Base-by-base conservation (phyloP, 2,329 filamentous ascomycete genomes). In the Onygenales sp. region DNA sequence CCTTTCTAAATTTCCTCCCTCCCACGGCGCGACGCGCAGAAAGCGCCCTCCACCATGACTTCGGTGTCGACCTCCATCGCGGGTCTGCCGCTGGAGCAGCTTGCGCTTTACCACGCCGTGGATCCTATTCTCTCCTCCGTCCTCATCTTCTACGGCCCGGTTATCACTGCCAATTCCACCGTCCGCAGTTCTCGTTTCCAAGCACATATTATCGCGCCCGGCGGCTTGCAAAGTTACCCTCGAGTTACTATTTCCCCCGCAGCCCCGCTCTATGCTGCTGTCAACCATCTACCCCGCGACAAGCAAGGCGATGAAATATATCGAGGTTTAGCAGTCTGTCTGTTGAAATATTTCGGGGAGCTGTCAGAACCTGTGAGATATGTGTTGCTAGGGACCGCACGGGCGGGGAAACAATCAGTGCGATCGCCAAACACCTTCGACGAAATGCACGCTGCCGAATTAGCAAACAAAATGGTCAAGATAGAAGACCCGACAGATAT, bases 231-330 rank as follows among this genome's bases (percentile, higher is more conserved):
- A 65, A 92, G 87, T 61, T 98, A 92, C 67, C 85, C 88, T 56
- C 88, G 92, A 63, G 83, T 98, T 61, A 95, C 92, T 56, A 85
- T 97, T 59, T 94, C 92, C 27, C 93, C 93, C 44, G 94, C 87
- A 65, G 95, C 92, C 46, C 84, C 89, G 50, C 86, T 94, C 64
- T 97, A 97, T 70, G 81, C 84, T 60, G 92, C 91, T 52, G 93
- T 98, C 68, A 85, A 88, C 67, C 84, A 91, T 67, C 80, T 98
- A 43, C 90, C 93, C 42, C 86, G 90, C 66, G 92, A 96, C 67
- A 90, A 91, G 70, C 93, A 97, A 74, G 92, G 92, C 63, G 92
- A 97, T 68, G 92, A 97, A 70, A 79, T 95, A 59, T 94, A 87
- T 71, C 85, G 93, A 45, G 93, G 86, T 14, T 79, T 98, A 53